phyloP scores from a whole-genome alignment of 2,329 filamentous ascomycete genomes.

The Xylariaceae sp. region DNA sequence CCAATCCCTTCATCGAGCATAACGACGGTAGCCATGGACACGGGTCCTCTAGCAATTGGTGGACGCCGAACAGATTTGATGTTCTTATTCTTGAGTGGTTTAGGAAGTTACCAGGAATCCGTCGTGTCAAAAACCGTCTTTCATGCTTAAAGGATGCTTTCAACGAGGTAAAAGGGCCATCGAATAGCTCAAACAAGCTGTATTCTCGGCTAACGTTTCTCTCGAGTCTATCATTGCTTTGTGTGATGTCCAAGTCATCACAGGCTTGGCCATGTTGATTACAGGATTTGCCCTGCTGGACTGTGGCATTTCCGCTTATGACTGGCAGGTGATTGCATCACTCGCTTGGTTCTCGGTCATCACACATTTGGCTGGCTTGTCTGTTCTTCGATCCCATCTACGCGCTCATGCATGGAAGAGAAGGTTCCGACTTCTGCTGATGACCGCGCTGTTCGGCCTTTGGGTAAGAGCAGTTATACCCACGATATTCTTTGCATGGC shows the following conservation, averaged over 20 bases:
- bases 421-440: not conserved
- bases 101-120: not conserved
- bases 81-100: not conserved
- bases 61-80: not conserved
- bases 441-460: not conserved
- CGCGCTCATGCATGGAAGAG: not conserved
- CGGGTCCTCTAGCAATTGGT: not conserved
- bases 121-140: not conserved
- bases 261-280: not conserved
- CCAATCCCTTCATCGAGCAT: not conserved
- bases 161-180: not conserved
- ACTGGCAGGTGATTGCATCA: not conserved
- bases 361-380: not conserved
- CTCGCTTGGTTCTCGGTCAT: not conserved
- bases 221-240: not conserved
- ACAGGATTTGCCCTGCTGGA: not conserved
- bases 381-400: not conserved
- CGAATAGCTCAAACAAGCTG: not conserved
- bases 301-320: not conserved
- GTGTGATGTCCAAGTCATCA: not conserved
- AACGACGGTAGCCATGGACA: not conserved
- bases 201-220: not conserved
- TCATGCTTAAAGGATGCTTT: not conserved
- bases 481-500: not conserved
- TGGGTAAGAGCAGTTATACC: not conserved